Base-by-base conservation (phyloP, 2,329 filamentous ascomycete genomes). In the Aspergillus spinulosporus region DNA sequence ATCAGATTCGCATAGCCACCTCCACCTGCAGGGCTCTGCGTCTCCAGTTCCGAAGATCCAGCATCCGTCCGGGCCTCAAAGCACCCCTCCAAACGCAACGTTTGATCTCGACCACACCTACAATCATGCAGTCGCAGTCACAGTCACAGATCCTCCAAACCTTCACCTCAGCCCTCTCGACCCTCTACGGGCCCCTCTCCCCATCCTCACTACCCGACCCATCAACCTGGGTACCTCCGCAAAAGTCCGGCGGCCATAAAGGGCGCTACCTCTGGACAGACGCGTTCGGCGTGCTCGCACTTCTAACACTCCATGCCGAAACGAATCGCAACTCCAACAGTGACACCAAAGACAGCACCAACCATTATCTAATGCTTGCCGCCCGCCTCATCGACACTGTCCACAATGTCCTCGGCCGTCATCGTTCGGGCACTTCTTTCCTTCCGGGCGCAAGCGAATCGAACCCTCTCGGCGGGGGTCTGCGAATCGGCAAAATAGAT, bases 191-290 rank as follows among this genome's bases (percentile, higher is more conserved):
- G 9, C 67, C 62, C 21, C 69, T 77, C 55, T 61, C 62, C 51
- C 70, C 76, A 55, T 62, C 62, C 51, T 55, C 57, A 8, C 66
- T 76, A 47, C 40, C 56, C 7, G 64, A 71, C 37, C 69, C 72
- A 1, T 50, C 60, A 5, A 53, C 61, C 4, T 85, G 82, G 82
- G 73, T 56, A 1, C 80, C 80, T 1, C 81, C 82, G 0, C 75
- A 75, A 1, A 76, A 74, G 29, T 77, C 81, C 0, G 82, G 80
- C 5, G 82, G 82, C 8, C 81, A 84, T 61, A 74, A 73, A n/a
- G 83, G 83, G 15, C 78, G 83, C 12, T 85, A 85, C 63, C 75
- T 85, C 21, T 85, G 82, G 83, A 84, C 81, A 0, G 83, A 85
- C 60, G 81, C 82, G 1, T 85, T 85, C 62, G 83, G 82, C 3